Conservation (phyloP, 805 yeast genomes). For the Lipomyces chichibuensis region DNA sequence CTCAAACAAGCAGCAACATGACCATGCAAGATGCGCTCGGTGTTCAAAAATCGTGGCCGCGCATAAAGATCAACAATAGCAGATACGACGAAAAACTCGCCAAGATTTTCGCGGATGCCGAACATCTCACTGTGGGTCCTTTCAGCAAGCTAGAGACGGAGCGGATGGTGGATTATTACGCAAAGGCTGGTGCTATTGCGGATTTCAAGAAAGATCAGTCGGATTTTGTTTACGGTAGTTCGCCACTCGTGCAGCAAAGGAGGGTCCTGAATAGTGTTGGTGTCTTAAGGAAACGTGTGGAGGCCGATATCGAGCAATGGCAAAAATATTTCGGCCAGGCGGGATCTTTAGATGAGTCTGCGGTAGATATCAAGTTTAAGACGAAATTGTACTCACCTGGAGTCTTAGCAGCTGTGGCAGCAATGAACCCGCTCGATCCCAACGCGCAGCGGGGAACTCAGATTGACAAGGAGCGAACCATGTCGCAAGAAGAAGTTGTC, state of each 20-base stretch:
- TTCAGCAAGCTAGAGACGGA: slow-evolving; percentile 25
- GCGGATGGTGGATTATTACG: slow-evolving; percentile 24
- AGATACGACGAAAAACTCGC: slow-evolving; percentile 18
- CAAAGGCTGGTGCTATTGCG: slow-evolving; percentile 17
- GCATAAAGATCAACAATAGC: slow-evolving; percentile 1
- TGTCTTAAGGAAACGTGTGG: background rate
- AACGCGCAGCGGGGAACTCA: background rate
- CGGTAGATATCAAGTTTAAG: background rate
- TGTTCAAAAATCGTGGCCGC: slow-evolving; percentile 11
- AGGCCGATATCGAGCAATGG: background rate
- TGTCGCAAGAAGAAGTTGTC: background rate
- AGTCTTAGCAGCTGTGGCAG: background rate
- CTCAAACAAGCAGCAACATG: slow-evolving; percentile 6
- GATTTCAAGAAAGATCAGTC: slow-evolving; percentile 3
- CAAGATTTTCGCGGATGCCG: background rate
- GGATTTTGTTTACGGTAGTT: slow-evolving; percentile 6
- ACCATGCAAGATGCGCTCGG: slow-evolving; percentile 19
- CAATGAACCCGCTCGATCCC: background rate
- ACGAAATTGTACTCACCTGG: background rate
- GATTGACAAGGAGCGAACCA: background rate
- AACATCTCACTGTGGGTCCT: slow-evolving; percentile 7
- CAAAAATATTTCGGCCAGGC: background rate
- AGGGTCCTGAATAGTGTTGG: background rate
- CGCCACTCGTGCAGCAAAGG: background rate
- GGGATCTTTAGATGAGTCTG: background rate